Evolutionary conservation across 495 filamentous ascomycete genomes (phyloP).

Genomic region (Neurospora sp.): DNA sequence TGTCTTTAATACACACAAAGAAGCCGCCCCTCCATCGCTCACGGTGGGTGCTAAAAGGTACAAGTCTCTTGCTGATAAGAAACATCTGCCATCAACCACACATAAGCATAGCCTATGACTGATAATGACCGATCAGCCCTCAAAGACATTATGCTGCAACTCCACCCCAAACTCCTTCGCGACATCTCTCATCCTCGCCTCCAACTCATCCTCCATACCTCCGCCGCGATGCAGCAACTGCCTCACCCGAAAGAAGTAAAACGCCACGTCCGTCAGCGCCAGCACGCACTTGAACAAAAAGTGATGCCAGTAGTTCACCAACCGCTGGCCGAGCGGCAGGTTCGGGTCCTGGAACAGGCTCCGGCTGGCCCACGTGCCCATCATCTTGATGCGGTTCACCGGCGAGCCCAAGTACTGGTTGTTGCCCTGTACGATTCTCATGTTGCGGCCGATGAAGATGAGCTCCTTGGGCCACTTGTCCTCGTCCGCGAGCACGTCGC

Average conservation of each 20-base stretch:
- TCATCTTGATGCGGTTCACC: constrained; percentile 92
- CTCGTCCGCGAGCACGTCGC: constrained; percentile 78
- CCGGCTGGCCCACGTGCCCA: constrained; percentile 77
- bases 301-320: constrained; percentile 55
- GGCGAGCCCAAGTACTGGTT: constrained; percentile 75
- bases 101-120: neutral
- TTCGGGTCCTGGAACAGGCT: constrained; percentile 56
- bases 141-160: constrained; percentile 75
- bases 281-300: constrained; percentile 70
- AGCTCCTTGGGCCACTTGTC: constrained; percentile 88
- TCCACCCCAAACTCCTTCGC: constrained; percentile 90
- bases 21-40: neutral
- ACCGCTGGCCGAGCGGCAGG: constrained; percentile 27
- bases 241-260: constrained; percentile 65
- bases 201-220: constrained; percentile 92
- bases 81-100: neutral
- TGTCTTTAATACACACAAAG: neutral
- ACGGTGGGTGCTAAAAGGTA: neutral
- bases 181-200: constrained; percentile 72
- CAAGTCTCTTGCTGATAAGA: neutral
- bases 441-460: constrained; percentile 89
- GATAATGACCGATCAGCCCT: constrained; percentile 44
- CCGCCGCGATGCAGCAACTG: constrained; percentile 64
- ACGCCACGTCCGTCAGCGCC: constrained; percentile 68
- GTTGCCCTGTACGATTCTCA: constrained; percentile 73